Evolutionary conservation across 495 filamentous ascomycete genomes (phyloP).

Genomic region (Tuber brumale): DNA sequence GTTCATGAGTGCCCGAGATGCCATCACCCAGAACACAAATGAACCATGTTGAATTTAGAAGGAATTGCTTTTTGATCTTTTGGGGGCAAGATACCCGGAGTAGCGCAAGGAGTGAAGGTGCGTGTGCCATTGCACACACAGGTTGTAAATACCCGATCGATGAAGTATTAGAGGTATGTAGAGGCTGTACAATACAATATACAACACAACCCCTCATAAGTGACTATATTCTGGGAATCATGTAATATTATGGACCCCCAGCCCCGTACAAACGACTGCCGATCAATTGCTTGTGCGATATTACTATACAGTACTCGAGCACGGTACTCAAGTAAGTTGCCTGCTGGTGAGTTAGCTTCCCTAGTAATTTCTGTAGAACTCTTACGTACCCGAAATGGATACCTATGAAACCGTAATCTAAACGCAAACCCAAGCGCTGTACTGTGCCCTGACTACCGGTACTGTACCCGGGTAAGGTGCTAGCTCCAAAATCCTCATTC

Average conservation of each 20-base stretch:
- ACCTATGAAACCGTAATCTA: not conserved
- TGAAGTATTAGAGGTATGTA: not conserved
- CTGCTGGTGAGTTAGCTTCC: not conserved
- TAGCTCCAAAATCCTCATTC: no score
- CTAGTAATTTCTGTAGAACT: not conserved
- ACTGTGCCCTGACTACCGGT: not conserved
- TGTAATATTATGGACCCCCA: not conserved
- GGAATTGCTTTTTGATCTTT: not conserved
- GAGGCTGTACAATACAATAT: no score
- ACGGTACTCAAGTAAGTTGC: not conserved
- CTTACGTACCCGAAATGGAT: not conserved
- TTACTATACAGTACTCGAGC: no score
- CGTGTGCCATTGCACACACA: not conserved
- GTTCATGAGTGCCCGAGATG: not conserved
- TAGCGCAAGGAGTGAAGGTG: not conserved
- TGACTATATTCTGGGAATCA: not conserved
- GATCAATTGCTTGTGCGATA: not conserved
- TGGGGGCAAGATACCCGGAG: not conserved
- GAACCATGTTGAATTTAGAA: not conserved
- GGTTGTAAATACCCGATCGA: not conserved
- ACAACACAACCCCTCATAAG: not conserved
- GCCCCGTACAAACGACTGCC: not conserved
- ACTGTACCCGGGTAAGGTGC: no score
- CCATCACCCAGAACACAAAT: not conserved
- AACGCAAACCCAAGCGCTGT: not conserved